Conservation (phyloP, 768 basidiomycete genomes). For the Collybia mongolica region DNA sequence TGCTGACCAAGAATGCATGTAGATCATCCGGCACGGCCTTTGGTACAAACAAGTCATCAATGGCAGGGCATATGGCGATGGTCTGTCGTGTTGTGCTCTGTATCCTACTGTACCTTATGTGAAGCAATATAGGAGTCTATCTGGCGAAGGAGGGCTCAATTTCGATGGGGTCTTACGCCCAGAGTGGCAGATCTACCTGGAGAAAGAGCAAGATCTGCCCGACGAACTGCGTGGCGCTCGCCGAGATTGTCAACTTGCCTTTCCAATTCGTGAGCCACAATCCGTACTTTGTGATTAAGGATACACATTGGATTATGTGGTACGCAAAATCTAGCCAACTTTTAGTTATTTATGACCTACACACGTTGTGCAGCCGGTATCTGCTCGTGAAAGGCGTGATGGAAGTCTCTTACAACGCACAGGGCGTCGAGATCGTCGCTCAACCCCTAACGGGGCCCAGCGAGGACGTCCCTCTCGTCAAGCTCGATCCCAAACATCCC, state of each 20-base stretch:
- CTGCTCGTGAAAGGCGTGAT: slow-evolving; percentile 47
- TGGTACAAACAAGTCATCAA: slow-evolving; percentile 57
- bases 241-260: slow-evolving; percentile 67
- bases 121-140: slow-evolving; percentile 52
- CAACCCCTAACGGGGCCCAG: slow-evolving; percentile 2
- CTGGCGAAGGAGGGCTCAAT: slow-evolving; percentile 56
- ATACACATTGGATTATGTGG: slow-evolving; percentile 75
- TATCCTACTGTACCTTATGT: slow-evolving; percentile 1
- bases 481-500: slow-evolving; percentile 47
- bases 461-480: slow-evolving; percentile 37
- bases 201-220: slow-evolving; percentile 47
- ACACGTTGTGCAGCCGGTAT: slow-evolving; percentile 46
- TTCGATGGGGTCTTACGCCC: slow-evolving; percentile 46
- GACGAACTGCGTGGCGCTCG: slow-evolving; percentile 52
- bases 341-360: not conserved
- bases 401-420: slow-evolving; percentile 5
- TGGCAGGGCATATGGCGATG: slow-evolving; percentile 66
- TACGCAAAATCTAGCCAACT: slow-evolving; percentile 24
- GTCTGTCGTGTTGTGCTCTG: slow-evolving; percentile 24
- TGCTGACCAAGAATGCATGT: not conserved
- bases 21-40: slow-evolving; percentile 74
- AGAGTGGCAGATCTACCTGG: slow-evolving; percentile 38
- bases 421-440: slow-evolving; percentile 4
- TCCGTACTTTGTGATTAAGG: slow-evolving; percentile 57
- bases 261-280: slow-evolving; percentile 48